Evolutionary conservation across 2,329 filamentous ascomycete genomes (phyloP), one percentile per base, ranked within the genome.

Genomic region (Scortechinia acanthostroma): DNA sequence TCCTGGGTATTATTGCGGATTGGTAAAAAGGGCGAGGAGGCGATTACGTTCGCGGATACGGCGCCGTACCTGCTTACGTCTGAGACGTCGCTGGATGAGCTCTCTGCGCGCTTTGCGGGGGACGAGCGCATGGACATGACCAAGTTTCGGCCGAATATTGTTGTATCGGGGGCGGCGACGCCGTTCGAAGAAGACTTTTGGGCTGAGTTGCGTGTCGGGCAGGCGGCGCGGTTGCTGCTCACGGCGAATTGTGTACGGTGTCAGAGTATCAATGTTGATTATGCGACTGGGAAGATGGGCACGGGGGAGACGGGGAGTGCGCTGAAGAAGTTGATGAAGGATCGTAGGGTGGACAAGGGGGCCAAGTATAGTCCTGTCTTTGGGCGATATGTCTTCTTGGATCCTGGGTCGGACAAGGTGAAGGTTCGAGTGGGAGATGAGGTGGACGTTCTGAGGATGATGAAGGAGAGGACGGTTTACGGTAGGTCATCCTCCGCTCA

Each of bases 11-110:
- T 49, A 3, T 42, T 57, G 19, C 45, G 46, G 42, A 21, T 49
- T 42, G 10, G 43, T 3, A 52, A 49, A 52, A 17, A 46, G 25
- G 61, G 71, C 13, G 57, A 67, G 13, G 66, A 71, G 25, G 74
- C 68, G 55, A 71, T 91, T 37, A 78, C 76, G 2, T 93, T 91
- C 62, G 77, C 80, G 30, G 88, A 93, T 61, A 77, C 77, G 50
- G 86, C 87, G 1, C 84, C 88, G 1, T 86, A 86, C 58, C 74
- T 95, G 14, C 62, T 95, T 20, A 73, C 83, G 3, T 87, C 82
- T 1, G 72, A 81, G 48, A 74, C 78, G 2, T 93, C 86, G 1
- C 72, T 91, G n/a, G 63, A 70, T 17, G 73, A 87, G 52, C 76
- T 94, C 42, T 78, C 76, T 23, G 58, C 58, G 4, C 71, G 80